A percentile compares a stretch with the other conserved stretches of the same genome.
Conservation (phyloP, 2,329 filamentous ascomycete species). For the Waltergamsia citrina region DNA sequence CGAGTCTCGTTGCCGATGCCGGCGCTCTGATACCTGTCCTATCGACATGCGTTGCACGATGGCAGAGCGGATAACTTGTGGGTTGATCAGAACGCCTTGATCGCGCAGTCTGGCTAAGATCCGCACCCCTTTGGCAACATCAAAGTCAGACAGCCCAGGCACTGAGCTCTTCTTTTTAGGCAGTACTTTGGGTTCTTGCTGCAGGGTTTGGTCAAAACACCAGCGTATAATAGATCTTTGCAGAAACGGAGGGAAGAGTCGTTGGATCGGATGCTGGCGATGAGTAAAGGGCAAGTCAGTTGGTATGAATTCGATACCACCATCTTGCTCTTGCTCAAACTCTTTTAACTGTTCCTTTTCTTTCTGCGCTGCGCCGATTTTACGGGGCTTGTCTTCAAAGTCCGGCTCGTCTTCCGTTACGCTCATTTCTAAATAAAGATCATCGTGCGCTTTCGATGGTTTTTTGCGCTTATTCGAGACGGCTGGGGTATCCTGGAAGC, state of each 20-base stretch:
- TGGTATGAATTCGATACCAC: slow-evolving; percentile 15
- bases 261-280: slow-evolving; percentile 34
- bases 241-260: slow-evolving; percentile 31
- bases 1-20: slow-evolving; percentile 17
- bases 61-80: slow-evolving; percentile 16
- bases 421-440: not conserved
- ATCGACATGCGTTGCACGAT: slow-evolving; percentile 19
- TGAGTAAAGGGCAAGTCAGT: slow-evolving; percentile 30
- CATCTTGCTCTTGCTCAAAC: not conserved
- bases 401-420: not conserved
- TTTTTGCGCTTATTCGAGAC: not conserved
- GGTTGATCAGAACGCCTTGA: slow-evolving; percentile 22
- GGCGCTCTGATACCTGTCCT: slow-evolving; percentile 15
- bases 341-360: not conserved
- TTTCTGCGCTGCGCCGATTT: not conserved
- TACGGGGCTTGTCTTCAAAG: not conserved
- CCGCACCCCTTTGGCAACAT: slow-evolving; percentile 25
- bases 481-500: slow-evolving; percentile 29
- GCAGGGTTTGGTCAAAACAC: slow-evolving; percentile 30
- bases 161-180: not conserved
- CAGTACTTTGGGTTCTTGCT: slow-evolving; percentile 9
- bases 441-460: not conserved
- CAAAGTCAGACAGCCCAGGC: slow-evolving; percentile 11
- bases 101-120: slow-evolving; percentile 23
- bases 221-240: slow-evolving; percentile 32